Evolutionary conservation across 768 basidiomycete genomes (phyloP), one percentile per base, ranked within the genome.

Genomic region (Boletellus sp.): DNA sequence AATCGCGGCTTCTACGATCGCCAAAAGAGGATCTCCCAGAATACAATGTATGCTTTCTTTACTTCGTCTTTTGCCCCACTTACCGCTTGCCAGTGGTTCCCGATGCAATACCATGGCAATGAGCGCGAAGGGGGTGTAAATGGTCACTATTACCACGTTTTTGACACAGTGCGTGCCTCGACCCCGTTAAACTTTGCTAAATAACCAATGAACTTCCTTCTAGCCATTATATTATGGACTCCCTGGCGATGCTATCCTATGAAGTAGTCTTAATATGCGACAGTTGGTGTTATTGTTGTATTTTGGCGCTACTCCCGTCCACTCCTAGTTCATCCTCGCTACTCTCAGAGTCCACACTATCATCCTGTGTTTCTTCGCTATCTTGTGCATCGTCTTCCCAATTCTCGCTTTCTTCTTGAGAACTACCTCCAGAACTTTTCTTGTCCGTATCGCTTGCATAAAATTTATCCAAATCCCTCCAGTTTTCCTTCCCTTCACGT

Each of bases 111-210:
- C 60, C 83, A 83, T 55, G 83, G 79, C 0, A 70, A 78, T 51
- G 70, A 75, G 35, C 57, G 69, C 34, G 53, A 67, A 20, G 81
- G 80, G 15, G 86, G 86, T 1, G 78, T 80, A 34, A 78, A 83
- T 53, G 84, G 85, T 0, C 87, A 90, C 61, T 81, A 72, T 53
- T 90, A 90, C 58, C 86, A 90, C 70, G 87, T 90, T 13, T 89
- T 88, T 61, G 67, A 78, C 32, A 85, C 84, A 41, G 85, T 87
- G 55, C 55, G 83, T 67, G 39, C n/a, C 13, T 15, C 43, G 9
- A 33, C 16, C 2, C 8, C 42, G 45, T 42, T 17, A 7, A 28
- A 26, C 17, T 17, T 17, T 23, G 36, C 37, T 11, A 32, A 52
- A 44, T 37, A 17, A 40, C 37, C 8, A 48, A 32, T 28, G 24